phyloP scores from a whole-genome alignment of 2,329 filamentous ascomycete species.

The Lachnellula suecica region DNA sequence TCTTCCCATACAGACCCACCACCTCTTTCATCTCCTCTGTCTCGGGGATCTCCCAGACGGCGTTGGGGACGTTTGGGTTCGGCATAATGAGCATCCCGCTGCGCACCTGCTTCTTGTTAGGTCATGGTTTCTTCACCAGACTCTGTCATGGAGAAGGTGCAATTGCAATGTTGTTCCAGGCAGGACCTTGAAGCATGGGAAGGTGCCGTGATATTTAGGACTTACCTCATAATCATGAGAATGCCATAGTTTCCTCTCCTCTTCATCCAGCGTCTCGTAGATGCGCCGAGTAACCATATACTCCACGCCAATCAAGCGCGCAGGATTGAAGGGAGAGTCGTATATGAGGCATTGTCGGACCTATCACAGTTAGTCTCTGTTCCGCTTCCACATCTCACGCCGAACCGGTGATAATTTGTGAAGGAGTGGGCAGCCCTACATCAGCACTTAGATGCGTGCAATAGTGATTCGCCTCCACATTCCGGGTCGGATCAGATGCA shows the following conservation, averaged over 20 bases:
- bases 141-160: slow-evolving; percentile 2
- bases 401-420: slow-evolving; percentile 40
- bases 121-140: not conserved
- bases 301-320: slow-evolving; percentile 79
- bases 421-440: slow-evolving; percentile 61
- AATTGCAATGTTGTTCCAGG: no score
- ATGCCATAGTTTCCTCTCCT: slow-evolving; percentile 79
- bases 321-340: slow-evolving; percentile 64
- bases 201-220: no score
- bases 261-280: slow-evolving; percentile 61
- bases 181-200: no score
- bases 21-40: slow-evolving; percentile 79
- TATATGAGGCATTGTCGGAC: slow-evolving; percentile 85
- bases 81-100: slow-evolving; percentile 78
- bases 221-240: slow-evolving; percentile 64
- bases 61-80: slow-evolving; percentile 52
- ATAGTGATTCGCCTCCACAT: slow-evolving; percentile 81
- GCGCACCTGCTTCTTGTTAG: slow-evolving; percentile 10
- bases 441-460: slow-evolving; percentile 75
- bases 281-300: slow-evolving; percentile 67
- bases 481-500: slow-evolving; percentile 64
- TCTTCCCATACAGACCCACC: slow-evolving; percentile 75
- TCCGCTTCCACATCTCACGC: slow-evolving; percentile 39
- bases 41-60: slow-evolving; percentile 74
- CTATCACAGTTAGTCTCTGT: slow-evolving; percentile 38